A percentile compares a stretch with the other conserved stretches of the same genome.
Conservation (phyloP, 768 basidiomycete species). For the Clitopilus passeckerianus region DNA sequence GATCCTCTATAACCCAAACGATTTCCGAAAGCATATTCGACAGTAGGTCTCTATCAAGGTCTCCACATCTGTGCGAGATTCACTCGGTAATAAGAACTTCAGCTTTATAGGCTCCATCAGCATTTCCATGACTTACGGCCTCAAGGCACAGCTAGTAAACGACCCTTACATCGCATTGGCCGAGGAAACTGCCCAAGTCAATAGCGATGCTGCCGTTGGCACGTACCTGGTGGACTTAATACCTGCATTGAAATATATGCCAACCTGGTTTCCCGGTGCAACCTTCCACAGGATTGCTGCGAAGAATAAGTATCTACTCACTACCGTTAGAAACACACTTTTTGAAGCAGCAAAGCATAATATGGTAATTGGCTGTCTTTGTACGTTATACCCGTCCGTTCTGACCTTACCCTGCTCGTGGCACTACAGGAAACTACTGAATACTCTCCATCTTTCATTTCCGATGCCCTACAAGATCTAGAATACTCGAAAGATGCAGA, state of each 20-base stretch:
- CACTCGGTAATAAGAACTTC: no score
- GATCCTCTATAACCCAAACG: not conserved
- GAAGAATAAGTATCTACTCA: constrained; percentile 4
- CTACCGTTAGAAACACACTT: constrained; percentile 13
- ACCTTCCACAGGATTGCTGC: constrained; percentile 10
- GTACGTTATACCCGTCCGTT: not conserved
- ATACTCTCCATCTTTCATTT: not conserved
- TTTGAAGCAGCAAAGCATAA: constrained; percentile 9
- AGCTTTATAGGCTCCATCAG: constrained; percentile 17
- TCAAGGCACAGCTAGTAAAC: constrained; percentile 12
- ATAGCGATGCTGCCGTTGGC: constrained; percentile 10
- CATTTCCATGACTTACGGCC: constrained; percentile 17
- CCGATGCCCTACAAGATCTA: not conserved
- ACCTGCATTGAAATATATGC: constrained; percentile 10
- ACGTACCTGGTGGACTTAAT: constrained; percentile 12
- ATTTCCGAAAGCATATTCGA: not conserved
- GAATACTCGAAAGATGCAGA: not conserved
- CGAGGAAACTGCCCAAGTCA: constrained; percentile 10
- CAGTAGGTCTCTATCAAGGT: not conserved
- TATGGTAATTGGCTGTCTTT: not conserved
- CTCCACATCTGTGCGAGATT: no score
- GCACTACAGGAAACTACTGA: not conserved
- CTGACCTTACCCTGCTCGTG: no score
- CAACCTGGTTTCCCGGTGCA: constrained; percentile 11
- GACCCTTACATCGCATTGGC: constrained; percentile 17